Evolutionary conservation across 139 green algal species (phyloP).

Genomic region (Chlamydomonas sphaeroides): DNA sequence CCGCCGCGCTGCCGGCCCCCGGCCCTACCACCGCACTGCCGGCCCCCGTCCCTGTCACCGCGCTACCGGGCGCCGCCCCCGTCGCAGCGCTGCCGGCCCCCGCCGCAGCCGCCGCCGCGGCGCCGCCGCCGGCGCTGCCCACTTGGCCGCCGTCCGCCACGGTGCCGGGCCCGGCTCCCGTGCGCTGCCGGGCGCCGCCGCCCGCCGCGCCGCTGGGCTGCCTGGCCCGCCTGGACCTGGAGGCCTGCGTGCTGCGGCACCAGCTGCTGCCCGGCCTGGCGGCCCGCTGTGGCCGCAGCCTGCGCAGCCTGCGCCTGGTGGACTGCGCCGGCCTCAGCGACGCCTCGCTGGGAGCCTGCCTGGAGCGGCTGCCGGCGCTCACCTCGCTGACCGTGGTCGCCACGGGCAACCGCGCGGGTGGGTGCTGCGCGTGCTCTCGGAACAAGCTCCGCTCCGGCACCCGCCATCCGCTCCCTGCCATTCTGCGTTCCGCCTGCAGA

Average conservation of each 20-base stretch:
- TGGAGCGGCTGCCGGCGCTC: neutral
- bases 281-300: neutral
- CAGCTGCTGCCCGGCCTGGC: constrained; percentile 10
- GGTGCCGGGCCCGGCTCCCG: neutral
- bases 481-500: too few species aligned
- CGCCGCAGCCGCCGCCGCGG: too few species aligned
- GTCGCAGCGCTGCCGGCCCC: neutral
- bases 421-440: too few species aligned
- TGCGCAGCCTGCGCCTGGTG: constrained; percentile 23
- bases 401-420: constrained; percentile 20
- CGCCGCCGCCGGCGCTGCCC: too few species aligned
- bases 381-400: constrained; percentile 1
- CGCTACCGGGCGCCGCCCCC: too few species aligned
- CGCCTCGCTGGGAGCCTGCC: constrained; percentile 1
- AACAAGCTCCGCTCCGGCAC: too few species aligned
- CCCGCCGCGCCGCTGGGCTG: neutral
- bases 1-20: too few species aligned
- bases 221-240: constrained; percentile 9
- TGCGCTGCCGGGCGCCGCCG: neutral
- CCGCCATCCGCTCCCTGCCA: too few species aligned
- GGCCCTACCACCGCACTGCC: too few species aligned
- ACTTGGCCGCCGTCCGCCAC: neutral
- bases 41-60: too few species aligned
- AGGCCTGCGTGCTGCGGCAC: constrained; percentile 18
- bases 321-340: constrained; percentile 22